These are phyloP conservation scores for Mercurialis annua DNA, from an alignment of 345 rosid genomes.

Conservation along the genomic window DNA sequence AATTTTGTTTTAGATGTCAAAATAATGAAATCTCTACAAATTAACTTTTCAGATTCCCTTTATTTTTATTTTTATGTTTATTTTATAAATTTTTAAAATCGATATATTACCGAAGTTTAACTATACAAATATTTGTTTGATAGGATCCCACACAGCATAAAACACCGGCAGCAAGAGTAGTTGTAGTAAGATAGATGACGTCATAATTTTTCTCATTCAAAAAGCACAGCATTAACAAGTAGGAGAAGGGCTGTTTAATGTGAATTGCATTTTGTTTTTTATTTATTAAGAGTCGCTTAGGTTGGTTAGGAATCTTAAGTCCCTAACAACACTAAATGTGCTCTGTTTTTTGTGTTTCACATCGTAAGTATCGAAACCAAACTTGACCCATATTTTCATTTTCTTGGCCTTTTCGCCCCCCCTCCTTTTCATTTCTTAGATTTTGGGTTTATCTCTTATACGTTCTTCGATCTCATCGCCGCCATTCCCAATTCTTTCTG, in stretches of 20 bases:
- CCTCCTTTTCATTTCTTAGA: background rate
- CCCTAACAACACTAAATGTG: background rate
- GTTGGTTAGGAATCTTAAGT: background rate
- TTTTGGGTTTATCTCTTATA: slow-evolving; percentile 18
- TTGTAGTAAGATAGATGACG: slow-evolving; percentile 5
- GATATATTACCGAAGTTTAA: no score
- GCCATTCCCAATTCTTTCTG: slow-evolving; percentile 15
- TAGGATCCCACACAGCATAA: background rate
- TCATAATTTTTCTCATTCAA: background rate
- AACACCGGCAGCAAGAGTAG: background rate
- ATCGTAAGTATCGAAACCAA: slow-evolving; percentile 19
- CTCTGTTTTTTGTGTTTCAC: background rate
- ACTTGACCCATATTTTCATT: background rate
- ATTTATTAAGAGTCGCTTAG: background rate
- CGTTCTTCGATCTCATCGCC: slow-evolving; percentile 39
- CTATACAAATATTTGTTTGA: no score
- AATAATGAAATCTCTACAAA: no score
- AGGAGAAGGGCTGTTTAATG: background rate
- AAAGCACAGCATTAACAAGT: no score
- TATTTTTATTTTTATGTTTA: no score
- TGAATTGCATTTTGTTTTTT: background rate
- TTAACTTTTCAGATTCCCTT: no score
- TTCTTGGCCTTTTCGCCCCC: background rate
- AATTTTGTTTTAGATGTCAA: no score
- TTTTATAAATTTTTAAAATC: no score